Evolutionary conservation across 129 eudicot genomes (phyloP), one percentile per base, ranked within the genome.

Genomic region (Helichrysum umbraculigerum): DNA sequence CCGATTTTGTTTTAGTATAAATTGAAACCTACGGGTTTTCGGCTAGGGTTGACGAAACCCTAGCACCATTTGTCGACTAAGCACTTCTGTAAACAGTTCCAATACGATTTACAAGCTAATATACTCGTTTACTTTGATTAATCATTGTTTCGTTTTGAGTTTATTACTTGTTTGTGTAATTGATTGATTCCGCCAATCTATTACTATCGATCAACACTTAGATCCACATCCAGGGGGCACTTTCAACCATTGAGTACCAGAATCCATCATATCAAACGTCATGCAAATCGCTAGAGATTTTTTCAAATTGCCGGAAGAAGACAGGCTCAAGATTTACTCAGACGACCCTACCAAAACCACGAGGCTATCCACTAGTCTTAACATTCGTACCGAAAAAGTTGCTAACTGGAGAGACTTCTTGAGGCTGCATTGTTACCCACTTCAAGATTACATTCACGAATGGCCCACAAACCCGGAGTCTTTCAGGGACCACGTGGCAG

Each of bases 311-410:
- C 86, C 83, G 2, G 83, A 85, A 47, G 64, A 75, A 25, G 88
- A 85, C 71, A 37, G 86, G 17, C 76, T 85, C 60, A 78, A 85
- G 47, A 56, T n/a, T 11, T 85, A 85, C 73, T 74, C 88, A 0
- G 88, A 85, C 12, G 88, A 85, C 57, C 88, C 88, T 4, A 29
- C 17, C 4, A 85, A 81, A 35, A 70, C 86, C 21, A 85, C 83
- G 5, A 74, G 88, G 25, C 75, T 78, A 2, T 75, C 83, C 72
- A 85, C 88, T 29, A 85, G 88, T 67, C 81, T 85, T 14, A 85
- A 85, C 47, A 67, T 75, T 0, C 73, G 75, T 0, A 81, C 88
- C 9, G 86, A 85, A 71, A 85, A 82, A 25, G 86, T 85, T 2
- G 72, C 83, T 0, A 85, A 85, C 44, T 82, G 86, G 88, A 59